phyloP scores from a whole-genome alignment of 495 filamentous ascomycete genomes.

The Annulohypoxylon stygium region DNA sequence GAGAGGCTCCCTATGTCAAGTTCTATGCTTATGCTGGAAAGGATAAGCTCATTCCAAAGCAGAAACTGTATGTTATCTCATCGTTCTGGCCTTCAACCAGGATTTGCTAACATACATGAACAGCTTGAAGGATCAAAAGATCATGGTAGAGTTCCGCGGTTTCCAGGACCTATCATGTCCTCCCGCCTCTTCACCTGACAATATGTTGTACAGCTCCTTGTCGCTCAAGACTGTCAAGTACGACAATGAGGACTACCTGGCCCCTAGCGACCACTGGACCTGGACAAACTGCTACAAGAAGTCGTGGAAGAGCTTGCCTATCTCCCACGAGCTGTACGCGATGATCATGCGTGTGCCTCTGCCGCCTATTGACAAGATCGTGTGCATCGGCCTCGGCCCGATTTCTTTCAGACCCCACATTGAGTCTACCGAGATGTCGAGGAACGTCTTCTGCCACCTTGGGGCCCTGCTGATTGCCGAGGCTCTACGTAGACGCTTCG shows the following conservation, averaged over 20 bases:
- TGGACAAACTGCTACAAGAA: background rate
- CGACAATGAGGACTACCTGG: constrained; percentile 13
- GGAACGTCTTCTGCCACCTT: constrained; percentile 27
- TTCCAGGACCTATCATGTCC: constrained; percentile 33
- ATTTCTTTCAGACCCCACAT: constrained; percentile 7
- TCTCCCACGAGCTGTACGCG: constrained; percentile 29
- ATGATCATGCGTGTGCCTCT: constrained; percentile 34
- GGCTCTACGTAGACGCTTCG: constrained; percentile 27
- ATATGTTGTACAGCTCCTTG: constrained; percentile 28
- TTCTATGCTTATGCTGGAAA: constrained; percentile 16
- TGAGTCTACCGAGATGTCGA: background rate
- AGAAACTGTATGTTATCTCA: constrained; percentile 15
- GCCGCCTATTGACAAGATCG: constrained; percentile 38
- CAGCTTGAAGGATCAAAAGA: constrained; percentile 3
- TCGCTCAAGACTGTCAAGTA: constrained; percentile 11
- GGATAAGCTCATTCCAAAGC: background rate
- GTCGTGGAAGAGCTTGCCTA: background rate
- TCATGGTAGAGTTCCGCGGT: constrained; percentile 33
- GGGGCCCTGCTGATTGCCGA: constrained; percentile 21
- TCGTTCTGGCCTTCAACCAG: background rate
- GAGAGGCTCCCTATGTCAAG: background rate
- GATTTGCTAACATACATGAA: constrained; percentile 9
- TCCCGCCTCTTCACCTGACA: constrained; percentile 4
- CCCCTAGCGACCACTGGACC: constrained; percentile 4
- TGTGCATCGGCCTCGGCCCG: constrained; percentile 42